These are phyloP conservation scores for Mycogone perniciosa DNA, from an alignment of 2,329 filamentous ascomycete genomes.

Conservation along the genomic window DNA sequence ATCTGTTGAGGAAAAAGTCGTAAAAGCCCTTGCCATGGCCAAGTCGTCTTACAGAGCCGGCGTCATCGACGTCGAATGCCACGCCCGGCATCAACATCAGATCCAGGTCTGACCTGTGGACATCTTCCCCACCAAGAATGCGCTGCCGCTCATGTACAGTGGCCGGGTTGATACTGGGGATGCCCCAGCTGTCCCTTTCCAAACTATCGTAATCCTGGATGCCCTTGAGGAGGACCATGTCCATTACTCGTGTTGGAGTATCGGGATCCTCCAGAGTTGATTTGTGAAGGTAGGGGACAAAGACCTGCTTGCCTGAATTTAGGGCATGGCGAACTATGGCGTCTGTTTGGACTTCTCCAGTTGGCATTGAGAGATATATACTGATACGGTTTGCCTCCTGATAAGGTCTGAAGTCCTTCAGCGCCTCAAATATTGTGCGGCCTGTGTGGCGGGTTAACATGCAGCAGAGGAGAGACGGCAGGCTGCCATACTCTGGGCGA, in stretches of 20 bases:
- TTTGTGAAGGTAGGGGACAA: constrained; percentile 81
- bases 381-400: constrained; percentile 67
- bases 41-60: constrained; percentile 60
- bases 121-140: constrained; percentile 59
- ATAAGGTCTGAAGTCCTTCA: constrained; percentile 68
- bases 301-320: constrained; percentile 71
- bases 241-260: constrained; percentile 70
- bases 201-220: constrained; percentile 73
- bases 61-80: constrained; percentile 67
- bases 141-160: constrained; percentile 63
- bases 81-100: constrained; percentile 88
- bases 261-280: constrained; percentile 38
- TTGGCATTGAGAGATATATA: constrained; percentile 90
- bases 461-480: background rate
- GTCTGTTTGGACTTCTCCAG: constrained; percentile 77
- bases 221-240: constrained; percentile 78
- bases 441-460: constrained; percentile 41
- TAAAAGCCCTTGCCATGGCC: constrained; percentile 97
- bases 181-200: constrained; percentile 80
- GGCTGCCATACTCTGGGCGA: constrained; percentile 59
- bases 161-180: constrained; percentile 69
- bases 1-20: constrained; percentile 82
- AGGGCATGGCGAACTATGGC: constrained; percentile 78
- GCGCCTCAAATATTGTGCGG: constrained; percentile 53
- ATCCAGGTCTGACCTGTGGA: constrained; percentile 53